Conservation (phyloP, 495 filamentous ascomycete species). For the Cryomyces minteri region DNA sequence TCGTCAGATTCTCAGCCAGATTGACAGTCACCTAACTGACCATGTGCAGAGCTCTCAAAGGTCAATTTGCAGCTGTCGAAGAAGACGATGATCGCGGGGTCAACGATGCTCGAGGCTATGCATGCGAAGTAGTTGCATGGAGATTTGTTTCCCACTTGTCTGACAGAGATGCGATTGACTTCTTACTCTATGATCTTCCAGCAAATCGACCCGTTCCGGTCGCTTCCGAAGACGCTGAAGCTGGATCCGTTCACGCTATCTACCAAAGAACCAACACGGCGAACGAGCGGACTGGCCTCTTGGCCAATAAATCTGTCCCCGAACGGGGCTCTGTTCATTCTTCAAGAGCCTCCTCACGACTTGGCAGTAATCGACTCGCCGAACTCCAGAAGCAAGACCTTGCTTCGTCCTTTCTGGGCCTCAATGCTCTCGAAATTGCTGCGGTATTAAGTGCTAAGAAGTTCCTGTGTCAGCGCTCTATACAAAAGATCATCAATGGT, state of each 20-base stretch:
- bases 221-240: background rate
- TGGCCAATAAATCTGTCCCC: constrained; percentile 1
- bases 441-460: constrained; percentile 77
- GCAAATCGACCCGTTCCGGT: constrained; percentile 2
- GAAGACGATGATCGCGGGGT: constrained; percentile 46
- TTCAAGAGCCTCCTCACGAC: no score
- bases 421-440: constrained; percentile 84
- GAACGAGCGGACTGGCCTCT: constrained; percentile 6
- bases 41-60: constrained; percentile 52
- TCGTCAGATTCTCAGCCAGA: constrained; percentile 12
- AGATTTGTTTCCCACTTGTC: constrained; percentile 64
- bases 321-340: no score
- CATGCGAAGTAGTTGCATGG: constrained; percentile 88
- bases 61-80: constrained; percentile 31
- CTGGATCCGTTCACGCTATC: background rate
- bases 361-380: constrained; percentile 4
- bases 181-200: constrained; percentile 64
- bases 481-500: constrained; percentile 74
- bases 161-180: constrained; percentile 65
- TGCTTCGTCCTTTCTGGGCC: constrained; percentile 43
- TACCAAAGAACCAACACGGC: background rate
- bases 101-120: constrained; percentile 58
- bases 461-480: constrained; percentile 68
- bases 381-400: constrained; percentile 30
- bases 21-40: background rate